Percentiles rank a stretch among this genome's conserved stretches.
Evolutionary conservation across 2,329 filamentous ascomycete species (phyloP).

Genomic region (Fusarium irregulare): DNA sequence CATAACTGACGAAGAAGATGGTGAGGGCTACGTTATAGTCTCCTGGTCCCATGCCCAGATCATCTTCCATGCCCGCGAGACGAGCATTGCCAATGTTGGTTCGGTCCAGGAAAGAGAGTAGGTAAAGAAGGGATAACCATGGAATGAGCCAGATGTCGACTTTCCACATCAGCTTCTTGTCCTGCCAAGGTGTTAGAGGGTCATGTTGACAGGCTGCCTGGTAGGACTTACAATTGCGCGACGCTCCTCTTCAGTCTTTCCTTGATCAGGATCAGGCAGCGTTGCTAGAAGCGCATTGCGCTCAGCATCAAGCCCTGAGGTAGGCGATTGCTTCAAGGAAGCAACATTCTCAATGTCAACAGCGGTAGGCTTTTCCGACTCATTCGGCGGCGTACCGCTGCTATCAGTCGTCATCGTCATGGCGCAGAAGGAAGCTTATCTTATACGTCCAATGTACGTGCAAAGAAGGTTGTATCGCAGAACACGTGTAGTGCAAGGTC

Average conservation of each 20-base stretch:
- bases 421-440: background rate
- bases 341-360: slow-evolving; percentile 32
- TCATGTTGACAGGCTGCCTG: slow-evolving; percentile 39
- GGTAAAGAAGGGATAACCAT: slow-evolving; percentile 67
- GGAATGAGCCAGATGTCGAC: slow-evolving; percentile 68
- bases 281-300: slow-evolving; percentile 45
- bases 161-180: slow-evolving; percentile 66
- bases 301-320: slow-evolving; percentile 41
- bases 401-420: slow-evolving; percentile 38
- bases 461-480: background rate
- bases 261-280: slow-evolving; percentile 61
- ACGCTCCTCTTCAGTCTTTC: slow-evolving; percentile 70
- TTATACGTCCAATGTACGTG: background rate
- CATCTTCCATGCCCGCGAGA: slow-evolving; percentile 37
- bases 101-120: slow-evolving; percentile 61
- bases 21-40: slow-evolving; percentile 69
- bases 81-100: slow-evolving; percentile 63
- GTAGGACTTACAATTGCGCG: slow-evolving; percentile 64
- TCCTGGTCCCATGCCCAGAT: slow-evolving; percentile 21
- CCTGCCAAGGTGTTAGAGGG: slow-evolving; percentile 15
- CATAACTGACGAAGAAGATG: slow-evolving; percentile 79
- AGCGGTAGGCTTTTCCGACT: slow-evolving; percentile 27
- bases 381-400: slow-evolving; percentile 28
- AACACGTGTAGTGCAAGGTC: background rate
- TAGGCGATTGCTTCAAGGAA: background rate